Conservation (phyloP, 2,329 filamentous ascomycete genomes). For the Rutstroemia sp. region DNA sequence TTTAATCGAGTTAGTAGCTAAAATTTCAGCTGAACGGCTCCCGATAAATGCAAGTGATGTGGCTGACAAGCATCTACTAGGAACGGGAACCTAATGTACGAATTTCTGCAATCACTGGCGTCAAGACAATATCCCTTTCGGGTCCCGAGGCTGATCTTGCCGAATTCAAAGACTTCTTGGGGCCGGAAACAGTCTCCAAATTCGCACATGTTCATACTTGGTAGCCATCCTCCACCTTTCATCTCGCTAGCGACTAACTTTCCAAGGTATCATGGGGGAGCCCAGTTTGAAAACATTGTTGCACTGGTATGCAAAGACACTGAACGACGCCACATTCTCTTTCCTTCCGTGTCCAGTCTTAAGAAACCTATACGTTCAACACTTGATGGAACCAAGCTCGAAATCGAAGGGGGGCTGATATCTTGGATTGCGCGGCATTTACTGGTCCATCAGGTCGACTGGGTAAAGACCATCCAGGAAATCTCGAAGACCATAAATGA, state of each 20-base stretch:
- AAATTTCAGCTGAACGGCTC: background rate
- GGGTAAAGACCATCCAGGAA: background rate
- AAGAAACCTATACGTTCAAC: background rate
- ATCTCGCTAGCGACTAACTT: background rate
- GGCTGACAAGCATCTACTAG: background rate
- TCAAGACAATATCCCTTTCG: background rate
- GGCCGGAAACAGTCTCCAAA: background rate
- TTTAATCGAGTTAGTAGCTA: background rate
- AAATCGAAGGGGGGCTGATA: background rate
- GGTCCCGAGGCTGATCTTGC: background rate
- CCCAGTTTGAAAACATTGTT: background rate
- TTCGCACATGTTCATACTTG: slow-evolving; percentile 1
- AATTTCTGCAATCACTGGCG: background rate
- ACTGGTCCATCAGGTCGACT: background rate
- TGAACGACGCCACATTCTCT: background rate
- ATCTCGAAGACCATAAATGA: too few relatives aligned
- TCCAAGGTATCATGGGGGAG: slow-evolving; percentile 1
- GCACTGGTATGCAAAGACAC: background rate
- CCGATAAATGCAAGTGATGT: too few relatives aligned
- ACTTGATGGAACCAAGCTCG: background rate
- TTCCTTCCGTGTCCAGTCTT: background rate
- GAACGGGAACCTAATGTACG: background rate
- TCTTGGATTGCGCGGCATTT: background rate
- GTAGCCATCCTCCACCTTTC: background rate
- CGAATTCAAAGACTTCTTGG: background rate